Evolutionary conservation across 2,329 filamentous ascomycete species (phyloP).

Genomic region (Emmonsia crescens): DNA sequence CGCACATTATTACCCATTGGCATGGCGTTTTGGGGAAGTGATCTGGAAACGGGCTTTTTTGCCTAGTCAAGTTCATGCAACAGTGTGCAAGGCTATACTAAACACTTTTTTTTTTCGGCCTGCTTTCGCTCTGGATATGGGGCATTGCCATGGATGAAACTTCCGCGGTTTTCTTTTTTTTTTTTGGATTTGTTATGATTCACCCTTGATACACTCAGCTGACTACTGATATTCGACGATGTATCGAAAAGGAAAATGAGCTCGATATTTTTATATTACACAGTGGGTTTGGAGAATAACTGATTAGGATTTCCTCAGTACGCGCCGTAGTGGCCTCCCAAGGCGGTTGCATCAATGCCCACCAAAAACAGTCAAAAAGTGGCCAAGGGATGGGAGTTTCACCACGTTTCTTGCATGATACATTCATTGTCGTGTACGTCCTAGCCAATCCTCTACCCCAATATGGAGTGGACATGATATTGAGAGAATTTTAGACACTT

Average conservation of each 20-base stretch:
- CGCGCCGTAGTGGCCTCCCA: neutral
- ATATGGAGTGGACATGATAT: neutral
- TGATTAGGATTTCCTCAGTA: neutral
- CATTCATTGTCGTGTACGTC: neutral
- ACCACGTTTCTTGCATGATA: neutral
- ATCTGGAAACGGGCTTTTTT: neutral
- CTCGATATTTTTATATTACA: neutral
- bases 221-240: neutral
- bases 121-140: neutral
- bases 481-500: neutral
- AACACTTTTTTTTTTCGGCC: neutral
- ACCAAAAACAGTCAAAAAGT: neutral
- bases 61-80: neutral
- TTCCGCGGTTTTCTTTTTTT: neutral
- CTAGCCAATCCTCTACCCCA: neutral
- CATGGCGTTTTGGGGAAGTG: neutral
- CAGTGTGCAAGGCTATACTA: neutral
- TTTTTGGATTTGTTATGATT: neutral
- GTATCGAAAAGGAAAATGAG: neutral
- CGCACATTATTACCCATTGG: neutral
- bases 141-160: neutral
- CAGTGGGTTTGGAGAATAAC: neutral
- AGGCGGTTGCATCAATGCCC: neutral
- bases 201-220: neutral
- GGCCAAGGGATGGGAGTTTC: neutral